These are phyloP conservation scores for Nakazawaea sp. DNA, from an alignment of 805 yeast species.

Conservation along the genomic window DNA sequence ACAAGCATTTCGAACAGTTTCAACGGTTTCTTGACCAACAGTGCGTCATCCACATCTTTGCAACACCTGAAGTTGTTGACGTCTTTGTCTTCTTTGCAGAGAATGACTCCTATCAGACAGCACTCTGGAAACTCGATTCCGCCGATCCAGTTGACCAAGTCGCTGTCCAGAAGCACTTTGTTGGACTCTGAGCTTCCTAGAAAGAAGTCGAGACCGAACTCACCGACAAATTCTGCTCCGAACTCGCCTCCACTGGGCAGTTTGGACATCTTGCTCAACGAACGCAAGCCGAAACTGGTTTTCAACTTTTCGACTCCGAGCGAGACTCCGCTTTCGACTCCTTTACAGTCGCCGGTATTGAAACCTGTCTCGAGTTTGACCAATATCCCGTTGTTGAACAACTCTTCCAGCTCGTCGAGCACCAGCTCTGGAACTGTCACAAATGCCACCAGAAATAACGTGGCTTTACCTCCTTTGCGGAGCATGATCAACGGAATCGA, in stretches of 20 bases:
- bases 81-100: conserved; percentile 45
- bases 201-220: conserved; percentile 32
- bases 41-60: conserved; percentile 6
- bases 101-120: conserved; percentile 51
- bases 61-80: conserved; percentile 15
- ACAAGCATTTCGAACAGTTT: conserved; percentile 11
- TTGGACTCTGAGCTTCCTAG: conserved; percentile 18
- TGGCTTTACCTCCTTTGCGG: conserved; percentile 26
- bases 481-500: conserved; percentile 22
- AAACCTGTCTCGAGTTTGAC: conserved; percentile 15
- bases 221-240: conserved; percentile 18
- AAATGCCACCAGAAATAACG: background rate
- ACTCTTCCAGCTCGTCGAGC: background rate
- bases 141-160: conserved; percentile 8
- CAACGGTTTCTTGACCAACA: conserved; percentile 15
- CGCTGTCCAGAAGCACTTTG: conserved; percentile 10
- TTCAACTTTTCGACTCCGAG: conserved; percentile 26
- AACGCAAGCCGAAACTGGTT: conserved; percentile 14
- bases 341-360: conserved; percentile 29
- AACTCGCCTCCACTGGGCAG: conserved; percentile 20
- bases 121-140: conserved; percentile 12
- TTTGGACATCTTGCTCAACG: conserved; percentile 7
- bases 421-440: background rate
- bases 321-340: conserved; percentile 27
- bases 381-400: background rate